Percentiles rank a stretch among this genome's conserved stretches.
These are phyloP conservation scores for Misopates orontium DNA, from an alignment of 257 asterid genomes.

Conservation along the genomic window DNA sequence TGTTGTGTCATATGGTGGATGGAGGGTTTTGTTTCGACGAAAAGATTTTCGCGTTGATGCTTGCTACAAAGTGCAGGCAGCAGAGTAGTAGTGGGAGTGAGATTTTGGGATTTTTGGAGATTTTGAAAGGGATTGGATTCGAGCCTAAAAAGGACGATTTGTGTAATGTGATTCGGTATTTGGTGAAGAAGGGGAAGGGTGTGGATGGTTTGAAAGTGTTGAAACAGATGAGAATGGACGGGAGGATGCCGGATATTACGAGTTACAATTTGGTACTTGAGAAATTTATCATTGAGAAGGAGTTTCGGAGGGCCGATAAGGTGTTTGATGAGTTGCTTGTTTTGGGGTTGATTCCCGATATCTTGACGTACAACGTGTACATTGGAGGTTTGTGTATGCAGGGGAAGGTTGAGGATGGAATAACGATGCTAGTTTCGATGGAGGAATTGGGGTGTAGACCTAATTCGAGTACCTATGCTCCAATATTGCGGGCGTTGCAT, in stretches of 20 bases:
- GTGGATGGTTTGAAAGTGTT: slow-evolving; percentile 48
- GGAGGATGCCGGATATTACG: slow-evolving; percentile 40
- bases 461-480: slow-evolving; percentile 43
- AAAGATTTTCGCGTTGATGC: slow-evolving; percentile 49
- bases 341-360: slow-evolving; percentile 61
- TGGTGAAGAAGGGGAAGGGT: slow-evolving; percentile 40
- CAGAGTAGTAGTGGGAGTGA: slow-evolving; percentile 27
- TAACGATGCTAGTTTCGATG: slow-evolving; percentile 50
- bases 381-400: slow-evolving; percentile 61
- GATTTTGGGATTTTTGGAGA: slow-evolving; percentile 46
- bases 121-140: slow-evolving; percentile 47
- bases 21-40: slow-evolving; percentile 54
- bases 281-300: slow-evolving; percentile 40
- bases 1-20: slow-evolving; percentile 49
- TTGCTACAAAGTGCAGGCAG: slow-evolving; percentile 47
- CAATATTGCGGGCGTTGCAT: slow-evolving; percentile 37
- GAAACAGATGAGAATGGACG: slow-evolving; percentile 50
- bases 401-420: slow-evolving; percentile 54
- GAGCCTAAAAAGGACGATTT: slow-evolving; percentile 52
- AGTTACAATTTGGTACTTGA: slow-evolving; percentile 64
- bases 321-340: slow-evolving; percentile 88
- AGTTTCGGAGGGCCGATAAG: slow-evolving; percentile 48
- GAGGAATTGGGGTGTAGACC: slow-evolving; percentile 67
- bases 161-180: slow-evolving; percentile 45
- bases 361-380: slow-evolving; percentile 56